A percentile compares a stretch with the other conserved stretches of the same genome.
Conservation (phyloP, 73 alveolate genomes). For the Paramecium sonneborni region DNA sequence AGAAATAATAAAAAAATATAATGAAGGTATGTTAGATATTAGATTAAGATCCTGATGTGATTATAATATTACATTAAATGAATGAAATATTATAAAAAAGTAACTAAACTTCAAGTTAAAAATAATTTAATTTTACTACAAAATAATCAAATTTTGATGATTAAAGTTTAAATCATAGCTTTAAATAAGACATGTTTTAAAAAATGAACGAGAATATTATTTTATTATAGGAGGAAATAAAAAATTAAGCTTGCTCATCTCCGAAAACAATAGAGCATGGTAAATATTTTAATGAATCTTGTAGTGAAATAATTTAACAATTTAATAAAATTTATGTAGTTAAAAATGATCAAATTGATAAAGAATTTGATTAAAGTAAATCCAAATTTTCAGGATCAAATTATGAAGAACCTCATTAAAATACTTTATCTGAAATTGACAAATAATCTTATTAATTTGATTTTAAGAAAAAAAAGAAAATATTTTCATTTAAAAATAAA, state of each 20-base stretch:
- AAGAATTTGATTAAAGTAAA: neutral
- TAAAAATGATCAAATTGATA: neutral
- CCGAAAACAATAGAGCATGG: neutral
- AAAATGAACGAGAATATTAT: neutral
- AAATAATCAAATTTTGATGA: neutral
- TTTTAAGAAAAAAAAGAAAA: neutral
- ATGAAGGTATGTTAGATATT: neutral
- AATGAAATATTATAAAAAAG: neutral
- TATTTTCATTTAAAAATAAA: neutral
- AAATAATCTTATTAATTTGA: neutral
- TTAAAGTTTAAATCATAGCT: neutral
- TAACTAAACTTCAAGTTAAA: neutral
- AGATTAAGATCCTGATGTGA: neutral
- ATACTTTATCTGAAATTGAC: neutral
- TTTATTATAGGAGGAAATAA: neutral
- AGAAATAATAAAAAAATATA: neutral
- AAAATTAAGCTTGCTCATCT: neutral
- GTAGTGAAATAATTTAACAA: neutral
- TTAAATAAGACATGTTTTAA: neutral
- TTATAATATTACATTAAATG: neutral
- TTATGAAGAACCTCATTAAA: neutral
- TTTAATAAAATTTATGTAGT: neutral
- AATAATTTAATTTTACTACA: neutral
- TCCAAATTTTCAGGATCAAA: neutral
- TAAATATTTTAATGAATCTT: neutral